Base-by-base conservation (phyloP, 371 early-diverging fungal genomes). In the Mortierella sp. region DNA sequence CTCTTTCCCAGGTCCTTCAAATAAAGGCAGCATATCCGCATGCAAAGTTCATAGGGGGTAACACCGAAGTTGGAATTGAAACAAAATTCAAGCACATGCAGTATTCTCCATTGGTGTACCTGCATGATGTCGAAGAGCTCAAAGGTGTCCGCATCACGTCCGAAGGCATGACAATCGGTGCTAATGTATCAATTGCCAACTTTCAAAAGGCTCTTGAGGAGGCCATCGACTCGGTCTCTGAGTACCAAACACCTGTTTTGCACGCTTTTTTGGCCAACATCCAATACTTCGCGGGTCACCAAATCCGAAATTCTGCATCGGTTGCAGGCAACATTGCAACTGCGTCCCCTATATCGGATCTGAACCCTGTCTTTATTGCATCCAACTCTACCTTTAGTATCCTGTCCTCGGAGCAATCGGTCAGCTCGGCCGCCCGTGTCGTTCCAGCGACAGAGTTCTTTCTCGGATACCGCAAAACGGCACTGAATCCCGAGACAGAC, bases 301-400 rank as follows among this genome's bases (percentile, higher is more conserved):
- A 95, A 83, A 92, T 95, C 73, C 86, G 95, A 66, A 94, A 93
- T 75, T 91, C 93, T 4, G 93, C 93, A 15, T 90, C 92, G 2
- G 83, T 93, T 47, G 95, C 91, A 26, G 95, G 95, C 29, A 95
- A 94, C 80, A 89, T 94, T 53, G 90, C 86, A 23, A 94, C 95
- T 6, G 95, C 94, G 15, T 89, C 90, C 40, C 94, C 95, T 17
- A 93, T 93, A 58, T 93, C 93, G 19, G 94, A 94, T 71, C 83
- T 95, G 59, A 95, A 93, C 83, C 95, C 95, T 3, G 91, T 93
- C 51, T 89, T 92, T 43, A 83, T 94, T 13, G 91, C 93, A 19
- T 75, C 90, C 57, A 85, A 85, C 61, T 89, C 93, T 2, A 66
- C 69, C 0, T 85, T 92, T 64, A 88, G 85, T 28, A 85, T 93